These are phyloP conservation scores for Candida golubevii DNA, from an alignment of 805 yeast genomes.

Conservation along the genomic window DNA sequence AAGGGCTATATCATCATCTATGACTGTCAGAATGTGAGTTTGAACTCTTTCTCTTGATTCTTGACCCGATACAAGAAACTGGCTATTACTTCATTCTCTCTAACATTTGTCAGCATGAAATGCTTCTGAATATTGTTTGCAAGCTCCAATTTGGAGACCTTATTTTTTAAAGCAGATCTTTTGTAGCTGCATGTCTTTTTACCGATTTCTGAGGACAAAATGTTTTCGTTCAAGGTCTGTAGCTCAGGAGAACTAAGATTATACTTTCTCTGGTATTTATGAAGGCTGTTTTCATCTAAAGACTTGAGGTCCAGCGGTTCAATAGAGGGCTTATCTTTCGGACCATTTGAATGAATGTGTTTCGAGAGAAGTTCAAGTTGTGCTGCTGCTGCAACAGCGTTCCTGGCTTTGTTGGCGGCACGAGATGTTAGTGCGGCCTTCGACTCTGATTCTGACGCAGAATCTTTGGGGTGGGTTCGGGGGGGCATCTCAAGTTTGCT, in stretches of 20 bases:
- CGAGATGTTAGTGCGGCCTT: conserved; percentile 24
- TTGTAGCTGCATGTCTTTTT: conserved; percentile 49
- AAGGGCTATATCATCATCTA: not conserved
- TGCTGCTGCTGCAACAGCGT: conserved; percentile 60
- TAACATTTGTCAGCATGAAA: conserved; percentile 52
- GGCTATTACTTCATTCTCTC: conserved; percentile 84
- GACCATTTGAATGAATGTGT: conserved; percentile 73
- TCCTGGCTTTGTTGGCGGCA: conserved; percentile 54
- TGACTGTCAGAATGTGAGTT: conserved; percentile 29
- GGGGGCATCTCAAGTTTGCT: conserved; percentile 14
- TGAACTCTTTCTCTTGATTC: conserved; percentile 53
- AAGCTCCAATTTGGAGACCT: conserved; percentile 57
- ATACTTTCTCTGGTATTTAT: conserved; percentile 64
- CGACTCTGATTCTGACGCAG: conserved; percentile 35
- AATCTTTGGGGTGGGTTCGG: conserved; percentile 25
- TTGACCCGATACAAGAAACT: conserved; percentile 83
- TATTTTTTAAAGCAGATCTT: conserved; percentile 23
- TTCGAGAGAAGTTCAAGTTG: conserved; percentile 64
- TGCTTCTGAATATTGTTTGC: conserved; percentile 64
- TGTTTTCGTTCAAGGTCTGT: conserved; percentile 63
- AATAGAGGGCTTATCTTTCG: conserved; percentile 46
- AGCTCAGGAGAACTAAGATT: conserved; percentile 54
- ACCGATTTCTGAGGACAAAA: conserved; percentile 71
- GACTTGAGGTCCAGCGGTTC: conserved; percentile 68
- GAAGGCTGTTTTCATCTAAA: conserved; percentile 58